Evolutionary conservation across 129 eudicot genomes (phyloP).

Genomic region (Flaveria sonorensis): DNA sequence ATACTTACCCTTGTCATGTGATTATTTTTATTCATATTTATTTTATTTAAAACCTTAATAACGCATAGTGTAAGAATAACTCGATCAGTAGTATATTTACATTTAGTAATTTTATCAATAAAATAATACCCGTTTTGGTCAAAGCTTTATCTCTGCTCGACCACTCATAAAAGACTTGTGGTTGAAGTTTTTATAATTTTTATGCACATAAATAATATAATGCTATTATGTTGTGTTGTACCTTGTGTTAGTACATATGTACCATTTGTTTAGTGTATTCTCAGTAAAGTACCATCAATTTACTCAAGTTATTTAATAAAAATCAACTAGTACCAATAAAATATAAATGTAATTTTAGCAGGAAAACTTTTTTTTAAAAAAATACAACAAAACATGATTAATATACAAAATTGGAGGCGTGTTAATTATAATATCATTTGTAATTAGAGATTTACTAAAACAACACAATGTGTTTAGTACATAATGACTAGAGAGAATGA

Average conservation of each 20-base stretch:
- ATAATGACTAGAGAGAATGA: too few relatives aligned
- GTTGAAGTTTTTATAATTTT: conserved; percentile 6
- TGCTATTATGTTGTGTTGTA: conserved; percentile 17
- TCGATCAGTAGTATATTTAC: too few relatives aligned
- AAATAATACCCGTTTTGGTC: not conserved
- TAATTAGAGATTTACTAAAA: too few relatives aligned
- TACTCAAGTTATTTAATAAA: conserved; percentile 5
- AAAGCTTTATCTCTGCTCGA: conserved; percentile 9
- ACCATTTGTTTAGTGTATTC: conserved; percentile 15
- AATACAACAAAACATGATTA: not conserved
- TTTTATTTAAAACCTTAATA: too few relatives aligned
- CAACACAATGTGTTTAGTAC: too few relatives aligned
- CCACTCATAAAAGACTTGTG: conserved; percentile 27
- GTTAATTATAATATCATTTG: too few relatives aligned
- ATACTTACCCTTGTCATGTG: too few relatives aligned
- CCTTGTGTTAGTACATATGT: conserved; percentile 28
- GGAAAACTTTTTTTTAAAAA: not conserved
- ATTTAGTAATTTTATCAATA: not conserved
- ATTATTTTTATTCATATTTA: too few relatives aligned
- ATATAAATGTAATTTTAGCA: not conserved
- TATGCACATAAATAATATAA: conserved; percentile 1
- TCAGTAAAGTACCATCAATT: not conserved
- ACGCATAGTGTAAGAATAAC: too few relatives aligned
- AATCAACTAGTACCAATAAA: not conserved
- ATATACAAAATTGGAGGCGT: too few relatives aligned